Percentiles rank a stretch among this genome's conserved stretches.
Conservation (phyloP, 2,329 filamentous ascomycete genomes). For the Rasamsonia emersonii region DNA sequence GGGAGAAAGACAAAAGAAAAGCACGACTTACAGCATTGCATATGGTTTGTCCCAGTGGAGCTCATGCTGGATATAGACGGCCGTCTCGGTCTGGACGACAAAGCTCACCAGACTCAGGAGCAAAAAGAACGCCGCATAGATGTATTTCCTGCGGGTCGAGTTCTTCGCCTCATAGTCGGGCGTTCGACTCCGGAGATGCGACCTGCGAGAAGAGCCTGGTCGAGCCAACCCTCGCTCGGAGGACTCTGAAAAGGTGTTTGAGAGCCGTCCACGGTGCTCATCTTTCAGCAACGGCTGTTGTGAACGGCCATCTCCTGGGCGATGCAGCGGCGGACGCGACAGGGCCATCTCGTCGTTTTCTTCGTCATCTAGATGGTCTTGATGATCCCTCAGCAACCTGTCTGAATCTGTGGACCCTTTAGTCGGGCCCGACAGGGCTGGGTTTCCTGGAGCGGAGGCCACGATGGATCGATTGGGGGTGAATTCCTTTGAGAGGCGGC, state of each 20-base stretch:
- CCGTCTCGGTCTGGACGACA: conserved; percentile 89
- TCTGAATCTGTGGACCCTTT: conserved; percentile 2
- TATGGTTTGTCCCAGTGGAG: conserved; percentile 97
- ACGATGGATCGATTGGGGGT: too few relatives aligned
- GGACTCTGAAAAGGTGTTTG: conserved; percentile 20
- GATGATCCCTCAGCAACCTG: conserved; percentile 5
- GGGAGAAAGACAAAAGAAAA: too few relatives aligned
- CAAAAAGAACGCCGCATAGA: conserved; percentile 77
- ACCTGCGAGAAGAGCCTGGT: conserved; percentile 44
- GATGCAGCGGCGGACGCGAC: conserved; percentile 40
- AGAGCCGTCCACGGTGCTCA: conserved; percentile 31
- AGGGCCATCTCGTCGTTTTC: conserved; percentile 35
- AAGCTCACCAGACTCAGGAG: conserved; percentile 77
- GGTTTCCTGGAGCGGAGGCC: too few relatives aligned
- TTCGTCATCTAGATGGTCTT: conserved; percentile 3
- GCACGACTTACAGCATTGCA: conserved; percentile 72
- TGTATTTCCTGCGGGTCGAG: conserved; percentile 73
- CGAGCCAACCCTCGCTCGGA: conserved; percentile 30
- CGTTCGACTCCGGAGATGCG: conserved; percentile 68
- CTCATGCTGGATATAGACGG: conserved; percentile 86
- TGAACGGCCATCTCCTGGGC: conserved; percentile 40
- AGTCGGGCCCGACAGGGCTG: too few relatives aligned
- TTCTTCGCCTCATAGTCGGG: conserved; percentile 55
- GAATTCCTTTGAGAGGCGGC: too few relatives aligned
- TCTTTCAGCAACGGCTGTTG: conserved; percentile 48